Evolutionary conservation across 805 yeast species (phyloP).

Genomic region (Zygotorulaspora sp.): DNA sequence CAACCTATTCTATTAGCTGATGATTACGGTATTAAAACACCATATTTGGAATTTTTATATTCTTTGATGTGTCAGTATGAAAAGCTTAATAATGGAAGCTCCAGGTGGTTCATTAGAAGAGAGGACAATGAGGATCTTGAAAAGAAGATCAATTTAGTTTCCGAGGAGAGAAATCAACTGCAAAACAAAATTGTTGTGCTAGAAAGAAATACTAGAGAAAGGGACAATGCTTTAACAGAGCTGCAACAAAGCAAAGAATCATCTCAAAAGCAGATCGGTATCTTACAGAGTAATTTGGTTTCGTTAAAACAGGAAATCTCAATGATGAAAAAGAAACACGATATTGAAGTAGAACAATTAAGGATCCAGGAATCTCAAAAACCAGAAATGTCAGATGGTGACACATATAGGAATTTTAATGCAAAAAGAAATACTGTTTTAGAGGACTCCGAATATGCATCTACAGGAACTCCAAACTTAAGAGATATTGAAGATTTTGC

Average conservation of each 20-base stretch:
- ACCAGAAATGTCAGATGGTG: slow-evolving; percentile 3
- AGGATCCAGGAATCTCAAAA: slow-evolving; percentile 5
- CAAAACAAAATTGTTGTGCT: slow-evolving; percentile 15
- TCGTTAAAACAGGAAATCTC: slow-evolving; percentile 11
- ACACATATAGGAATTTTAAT: neutral
- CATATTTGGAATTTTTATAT: slow-evolving; percentile 82
- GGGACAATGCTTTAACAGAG: slow-evolving; percentile 12
- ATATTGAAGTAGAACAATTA: slow-evolving; percentile 11
- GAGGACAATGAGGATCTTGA: slow-evolving; percentile 13
- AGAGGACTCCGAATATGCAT: slow-evolving; percentile 9
- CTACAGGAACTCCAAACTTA: slow-evolving; percentile 33
- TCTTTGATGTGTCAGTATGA: slow-evolving; percentile 67
- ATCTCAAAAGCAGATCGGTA: slow-evolving; percentile 7
- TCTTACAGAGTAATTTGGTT: slow-evolving; percentile 11
- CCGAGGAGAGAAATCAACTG: slow-evolving; percentile 14
- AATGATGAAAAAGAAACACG: slow-evolving; percentile 9
- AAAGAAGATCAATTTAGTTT: slow-evolving; percentile 7
- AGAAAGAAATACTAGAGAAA: slow-evolving; percentile 16
- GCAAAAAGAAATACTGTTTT: neutral
- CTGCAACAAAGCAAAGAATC: slow-evolving; percentile 7
- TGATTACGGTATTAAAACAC: slow-evolving; percentile 79
- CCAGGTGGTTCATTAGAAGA: slow-evolving; percentile 32
- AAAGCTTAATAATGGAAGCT: slow-evolving; percentile 42
- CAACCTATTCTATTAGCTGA: slow-evolving; percentile 91
- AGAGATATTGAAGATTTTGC: slow-evolving; percentile 34